Evolutionary conservation across 2,329 filamentous ascomycete genomes (phyloP).

Genomic region (Epichloe sp.): DNA sequence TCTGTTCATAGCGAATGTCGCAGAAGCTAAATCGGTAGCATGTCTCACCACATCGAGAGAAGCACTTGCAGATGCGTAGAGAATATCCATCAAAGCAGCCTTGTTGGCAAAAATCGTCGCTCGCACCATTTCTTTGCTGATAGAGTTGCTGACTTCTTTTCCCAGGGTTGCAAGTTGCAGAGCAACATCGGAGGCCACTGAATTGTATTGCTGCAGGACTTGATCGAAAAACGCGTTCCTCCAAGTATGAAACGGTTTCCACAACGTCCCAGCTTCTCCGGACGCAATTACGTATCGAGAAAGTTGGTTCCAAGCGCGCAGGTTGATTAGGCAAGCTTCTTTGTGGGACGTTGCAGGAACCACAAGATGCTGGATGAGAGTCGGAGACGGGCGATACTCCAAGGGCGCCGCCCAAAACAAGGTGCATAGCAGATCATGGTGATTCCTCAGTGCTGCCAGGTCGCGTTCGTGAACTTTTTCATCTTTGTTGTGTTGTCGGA

Average conservation of each 20-base stretch:
- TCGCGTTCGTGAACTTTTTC: conserved; percentile 46
- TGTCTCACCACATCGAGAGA: conserved; percentile 38
- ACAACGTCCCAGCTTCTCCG: conserved; percentile 32
- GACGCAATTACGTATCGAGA: conserved; percentile 42
- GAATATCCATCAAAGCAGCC: conserved; percentile 37
- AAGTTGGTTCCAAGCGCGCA: conserved; percentile 50
- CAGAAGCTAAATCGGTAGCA: conserved; percentile 31
- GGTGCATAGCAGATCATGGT: conserved; percentile 54
- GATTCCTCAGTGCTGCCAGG: conserved; percentile 51
- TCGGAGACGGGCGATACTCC: conserved; percentile 37
- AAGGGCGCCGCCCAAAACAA: conserved; percentile 51
- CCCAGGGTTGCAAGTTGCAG: conserved; percentile 39
- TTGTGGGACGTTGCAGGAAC: conserved; percentile 48
- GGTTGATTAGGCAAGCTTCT: conserved; percentile 50
- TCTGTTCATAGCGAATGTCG: conserved; percentile 35
- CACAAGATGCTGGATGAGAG: conserved; percentile 47
- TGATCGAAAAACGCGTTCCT: conserved; percentile 44
- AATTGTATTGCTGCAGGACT: conserved; percentile 43
- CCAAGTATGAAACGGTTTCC: conserved; percentile 34
- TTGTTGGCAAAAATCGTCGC: conserved; percentile 39
- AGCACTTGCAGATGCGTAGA: conserved; percentile 33
- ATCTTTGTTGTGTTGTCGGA: conserved; percentile 51
- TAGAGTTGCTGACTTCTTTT: conserved; percentile 27
- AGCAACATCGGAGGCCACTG: conserved; percentile 41
- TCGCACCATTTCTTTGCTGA: conserved; percentile 33